Evolutionary conservation across 2,329 filamentous ascomycete genomes (phyloP), one percentile per base, ranked within the genome.

Genomic region (Aspergillus fischeri): DNA sequence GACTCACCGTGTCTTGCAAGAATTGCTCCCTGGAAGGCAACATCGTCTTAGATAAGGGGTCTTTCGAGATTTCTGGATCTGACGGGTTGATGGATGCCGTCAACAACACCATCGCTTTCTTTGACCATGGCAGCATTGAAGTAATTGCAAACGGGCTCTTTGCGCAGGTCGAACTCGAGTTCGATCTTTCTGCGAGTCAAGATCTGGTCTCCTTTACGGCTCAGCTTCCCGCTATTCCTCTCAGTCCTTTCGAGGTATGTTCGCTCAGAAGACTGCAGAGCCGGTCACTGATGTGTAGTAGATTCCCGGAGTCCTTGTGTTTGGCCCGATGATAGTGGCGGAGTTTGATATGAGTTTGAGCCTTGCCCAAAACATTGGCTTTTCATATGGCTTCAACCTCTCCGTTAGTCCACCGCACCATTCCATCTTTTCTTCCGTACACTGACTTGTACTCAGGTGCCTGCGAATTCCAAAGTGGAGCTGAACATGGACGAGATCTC

Each of bases 301-400:
- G 63, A 63, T 65, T 47, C 62, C 63, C 14, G 60, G 61, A 11
- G 54, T 64, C 10, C 59, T 64, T 8, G 57, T 54, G 24, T 65
- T 64, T 42, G 63, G 63, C 10, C 54, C 56, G 9, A 51, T 63
- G 41, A 53, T 65, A 38, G 52, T 21, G 3, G 62, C 60, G 3
- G 42, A 63, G 27, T 56, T 65, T 20, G 53, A 28, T 9, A 41
- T 58, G 21, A 52, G 56, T 6, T 17, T 65, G n/a, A 51, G 49
- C 10, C 27, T 61, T 48, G 51, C 51, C 4, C 48, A 62, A 42
- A 28, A 52, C 9, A 51, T 63, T 17, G 58, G 61, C 14, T 64
- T 65, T 51, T 59, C 56, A 21, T 65, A 62, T 54, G 63, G 63
- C 24, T 60, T 65, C 49, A 59, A 65, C 42, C 27, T 64, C 20